A percentile compares a stretch with the other conserved stretches of the same genome.
These are phyloP conservation scores for Exophiala sideris DNA, from an alignment of 2,329 filamentous ascomycete genomes.

Conservation along the genomic window DNA sequence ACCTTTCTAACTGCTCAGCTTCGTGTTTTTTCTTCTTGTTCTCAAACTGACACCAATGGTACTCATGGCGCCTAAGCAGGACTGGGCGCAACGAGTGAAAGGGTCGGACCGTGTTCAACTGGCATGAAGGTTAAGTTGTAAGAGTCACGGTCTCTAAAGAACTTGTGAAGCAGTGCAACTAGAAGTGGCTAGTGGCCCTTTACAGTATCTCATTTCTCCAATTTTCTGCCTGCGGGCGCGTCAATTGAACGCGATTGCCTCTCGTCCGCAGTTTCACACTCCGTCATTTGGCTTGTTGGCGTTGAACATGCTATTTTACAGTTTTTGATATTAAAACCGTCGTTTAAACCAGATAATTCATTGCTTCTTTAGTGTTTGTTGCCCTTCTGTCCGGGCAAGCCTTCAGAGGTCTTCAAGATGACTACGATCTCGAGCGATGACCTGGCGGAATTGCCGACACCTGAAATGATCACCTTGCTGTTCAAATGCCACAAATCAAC, in stretches of 20 bases:
- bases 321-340: too few species aligned
- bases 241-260: background rate
- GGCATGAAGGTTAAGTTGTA: too few species aligned
- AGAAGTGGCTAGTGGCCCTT: too few species aligned
- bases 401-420: slow-evolving; percentile 1
- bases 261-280: background rate
- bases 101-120: too few species aligned
- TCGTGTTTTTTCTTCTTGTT: too few species aligned
- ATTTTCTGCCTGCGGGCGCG: slow-evolving; percentile 1
- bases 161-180: background rate
- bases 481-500: slow-evolving; percentile 72
- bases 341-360: background rate
- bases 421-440: slow-evolving; percentile 1
- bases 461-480: slow-evolving; percentile 61
- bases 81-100: too few species aligned
- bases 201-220: background rate
- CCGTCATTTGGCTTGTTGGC: background rate
- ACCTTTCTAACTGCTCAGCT: too few species aligned
- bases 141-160: background rate
- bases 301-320: background rate
- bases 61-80: too few species aligned
- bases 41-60: too few species aligned
- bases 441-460: slow-evolving; percentile 28
- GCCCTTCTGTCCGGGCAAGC: background rate
- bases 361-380: too few species aligned